Base-by-base conservation (phyloP, 805 yeast species). In the Torulaspora maleeae region DNA sequence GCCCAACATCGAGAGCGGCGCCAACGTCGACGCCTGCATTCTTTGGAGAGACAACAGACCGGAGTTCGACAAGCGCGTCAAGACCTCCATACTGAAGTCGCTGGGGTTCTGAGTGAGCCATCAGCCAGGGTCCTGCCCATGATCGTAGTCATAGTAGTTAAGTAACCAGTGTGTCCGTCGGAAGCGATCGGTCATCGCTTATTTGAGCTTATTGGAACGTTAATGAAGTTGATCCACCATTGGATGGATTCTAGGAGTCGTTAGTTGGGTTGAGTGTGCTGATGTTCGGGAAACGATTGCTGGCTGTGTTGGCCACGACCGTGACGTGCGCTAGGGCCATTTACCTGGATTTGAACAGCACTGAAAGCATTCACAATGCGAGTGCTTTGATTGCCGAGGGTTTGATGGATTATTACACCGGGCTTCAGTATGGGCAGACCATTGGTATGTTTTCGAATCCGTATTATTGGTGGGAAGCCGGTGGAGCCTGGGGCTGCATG, bases 391-490 rank as follows among this genome's bases (percentile, higher is more conserved):
- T 89, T 15, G 80, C 82, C 2, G 63, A 73, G 36, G 96, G 96
- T 51, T 69, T 87, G 45, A 72, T 89, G 72, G 90, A 86, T 69
- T 89, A 89, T 65, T 89, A 89, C 60, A 79, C 76, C 12, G 91
- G 95, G 32, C 58, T 63, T 20, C 69, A 75, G 27, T 64, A 73
- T 35, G 97, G 96, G 28, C 84, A 90, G 7, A 77, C 89, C 4
- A 72, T 86, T 22, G 99, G 98, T 35, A 81, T 85, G 89, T 90
- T 93, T 64, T 71, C 82, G 10, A 70, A 74, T 60, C 98, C 98
- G 0, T 90, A 91, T 73, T 91, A 91, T 74, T 91, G 98, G 99
- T 90, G 97, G 97, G 88, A 89, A 69, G 95, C 97, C 8, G 98
- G 98, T 54, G 95, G 90, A 49, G 96, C 91, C 1, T 88, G 89